Evolutionary conservation across 331 rosid species (phyloP).

Genomic region (Stylosanthes scabra): DNA sequence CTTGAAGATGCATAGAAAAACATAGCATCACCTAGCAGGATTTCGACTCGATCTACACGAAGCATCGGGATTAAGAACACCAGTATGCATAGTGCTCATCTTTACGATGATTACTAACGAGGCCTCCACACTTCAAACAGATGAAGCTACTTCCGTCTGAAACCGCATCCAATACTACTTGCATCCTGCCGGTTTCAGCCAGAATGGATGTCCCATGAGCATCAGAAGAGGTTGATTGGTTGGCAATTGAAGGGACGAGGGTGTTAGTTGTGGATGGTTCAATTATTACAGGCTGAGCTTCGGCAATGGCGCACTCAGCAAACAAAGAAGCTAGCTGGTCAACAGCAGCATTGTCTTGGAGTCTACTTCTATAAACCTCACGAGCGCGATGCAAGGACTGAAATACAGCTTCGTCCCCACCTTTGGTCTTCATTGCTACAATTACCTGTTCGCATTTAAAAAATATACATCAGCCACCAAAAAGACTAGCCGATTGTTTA

Average conservation of each 20-base stretch:
- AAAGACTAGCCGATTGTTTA: not conserved
- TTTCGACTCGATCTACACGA: not conserved
- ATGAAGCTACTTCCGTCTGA: constrained; percentile 97
- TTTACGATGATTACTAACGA: constrained; percentile 85
- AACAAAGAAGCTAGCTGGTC: constrained; percentile 94
- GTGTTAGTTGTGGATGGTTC: constrained; percentile 45
- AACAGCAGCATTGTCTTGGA: constrained; percentile 69
- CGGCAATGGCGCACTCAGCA: constrained; percentile 98
- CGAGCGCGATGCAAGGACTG: constrained; percentile 86
- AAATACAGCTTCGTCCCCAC: constrained; percentile 92
- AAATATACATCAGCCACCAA: constrained; percentile 22
- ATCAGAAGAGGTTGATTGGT: constrained; percentile 43
- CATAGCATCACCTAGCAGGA: constrained; percentile 34
- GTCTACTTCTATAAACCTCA: constrained; percentile 67
- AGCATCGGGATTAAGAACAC: constrained; percentile 66
- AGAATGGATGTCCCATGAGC: constrained; percentile 72
- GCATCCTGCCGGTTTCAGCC: constrained; percentile 91
- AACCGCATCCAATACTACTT: constrained; percentile 89
- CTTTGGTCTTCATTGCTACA: constrained; percentile 71
- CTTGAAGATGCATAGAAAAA: constrained; percentile 38
- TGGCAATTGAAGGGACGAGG: not conserved
- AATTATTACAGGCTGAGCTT: constrained; percentile 65
- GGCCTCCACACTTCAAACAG: constrained; percentile 95
- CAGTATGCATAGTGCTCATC: constrained; percentile 91
- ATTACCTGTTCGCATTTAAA: constrained; percentile 65